These are phyloP conservation scores for Mortierella antarctica DNA, from an alignment of 192 early-diverging fungal species.

Conservation along the genomic window DNA sequence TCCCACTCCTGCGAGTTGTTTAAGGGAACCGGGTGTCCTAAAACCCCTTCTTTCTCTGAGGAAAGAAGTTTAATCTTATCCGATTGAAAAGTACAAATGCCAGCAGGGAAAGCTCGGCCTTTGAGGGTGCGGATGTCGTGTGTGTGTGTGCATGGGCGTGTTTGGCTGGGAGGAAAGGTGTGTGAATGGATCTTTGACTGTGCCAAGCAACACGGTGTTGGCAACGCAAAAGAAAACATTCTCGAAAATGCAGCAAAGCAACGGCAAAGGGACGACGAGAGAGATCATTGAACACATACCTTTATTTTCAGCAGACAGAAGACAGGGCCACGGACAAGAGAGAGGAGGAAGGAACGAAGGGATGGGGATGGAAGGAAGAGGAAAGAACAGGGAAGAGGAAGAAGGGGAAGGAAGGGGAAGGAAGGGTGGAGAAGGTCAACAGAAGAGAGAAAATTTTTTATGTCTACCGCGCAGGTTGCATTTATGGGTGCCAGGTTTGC, in stretches of 20 bases:
- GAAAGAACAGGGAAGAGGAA: neutral
- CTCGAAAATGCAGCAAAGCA: neutral
- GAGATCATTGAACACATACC: neutral
- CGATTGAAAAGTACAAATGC: conserved; percentile 57
- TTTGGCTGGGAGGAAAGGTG: no score
- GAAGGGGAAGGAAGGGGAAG: conserved; percentile 9
- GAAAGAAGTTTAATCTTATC: conserved; percentile 53
- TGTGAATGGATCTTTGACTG: no score
- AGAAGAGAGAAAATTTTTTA: conserved; percentile 10
- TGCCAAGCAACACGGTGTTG: no score
- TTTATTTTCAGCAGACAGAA: neutral
- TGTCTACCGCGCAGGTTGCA: neutral
- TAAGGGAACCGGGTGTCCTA: conserved; percentile 55
- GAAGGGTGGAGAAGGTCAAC: neutral
- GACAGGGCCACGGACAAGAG: neutral
- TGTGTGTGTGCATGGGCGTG: neutral
- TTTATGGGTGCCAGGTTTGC: neutral
- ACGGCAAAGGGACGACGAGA: no score
- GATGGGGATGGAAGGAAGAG: neutral
- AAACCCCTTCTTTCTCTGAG: conserved; percentile 48
- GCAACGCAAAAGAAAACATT: neutral
- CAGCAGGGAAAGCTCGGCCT: conserved; percentile 53
- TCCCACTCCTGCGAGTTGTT: conserved; percentile 53
- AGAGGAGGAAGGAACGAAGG: neutral
- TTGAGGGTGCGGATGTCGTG: conserved; percentile 54